These are phyloP conservation scores for Sorghum bicolor DNA, from an alignment of 176 grass and related monocot species.

Conservation along the genomic window DNA sequence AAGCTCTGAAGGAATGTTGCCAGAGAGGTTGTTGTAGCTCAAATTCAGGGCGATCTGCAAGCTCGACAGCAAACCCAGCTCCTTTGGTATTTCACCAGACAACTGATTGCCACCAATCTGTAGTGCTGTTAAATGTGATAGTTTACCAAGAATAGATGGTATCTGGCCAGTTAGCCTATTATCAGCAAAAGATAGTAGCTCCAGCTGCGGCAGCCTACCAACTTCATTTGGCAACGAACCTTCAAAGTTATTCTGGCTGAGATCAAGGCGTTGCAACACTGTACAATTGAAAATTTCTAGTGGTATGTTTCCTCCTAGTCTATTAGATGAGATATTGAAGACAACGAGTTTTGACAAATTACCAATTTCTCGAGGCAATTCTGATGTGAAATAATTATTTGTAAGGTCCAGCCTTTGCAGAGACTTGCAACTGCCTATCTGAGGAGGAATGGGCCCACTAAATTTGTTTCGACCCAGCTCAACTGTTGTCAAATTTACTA, in stretches of 20 bases:
- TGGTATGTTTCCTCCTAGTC: constrained; percentile 73
- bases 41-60: constrained; percentile 98
- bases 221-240: constrained; percentile 75
- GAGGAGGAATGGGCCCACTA: constrained; percentile 79
- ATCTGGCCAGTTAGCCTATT: constrained; percentile 72
- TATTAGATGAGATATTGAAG: constrained; percentile 96
- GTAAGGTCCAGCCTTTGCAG: constrained; percentile 79
- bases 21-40: constrained; percentile 79
- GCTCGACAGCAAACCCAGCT: constrained; percentile 76
- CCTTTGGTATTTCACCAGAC: constrained; percentile 78
- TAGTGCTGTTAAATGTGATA: constrained; percentile 85
- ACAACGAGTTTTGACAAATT: constrained; percentile 72
- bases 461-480: constrained; percentile 83
- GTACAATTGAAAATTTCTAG: constrained; percentile 87
- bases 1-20: constrained; percentile 82
- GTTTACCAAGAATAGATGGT: constrained; percentile 72
- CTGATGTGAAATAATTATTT: constrained; percentile 85
- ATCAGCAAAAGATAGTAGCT: constrained; percentile 79
- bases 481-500: constrained; percentile 84
- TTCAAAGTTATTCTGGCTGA: constrained; percentile 85
- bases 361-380: constrained; percentile 84
- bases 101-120: constrained; percentile 95
- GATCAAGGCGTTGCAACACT: constrained; percentile 85
- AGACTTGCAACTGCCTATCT: constrained; percentile 75
- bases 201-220: constrained; percentile 77